Percentiles rank a stretch among this genome's conserved stretches.
Conservation (phyloP, 306 rosid species). For the Cucumis hystrix region DNA sequence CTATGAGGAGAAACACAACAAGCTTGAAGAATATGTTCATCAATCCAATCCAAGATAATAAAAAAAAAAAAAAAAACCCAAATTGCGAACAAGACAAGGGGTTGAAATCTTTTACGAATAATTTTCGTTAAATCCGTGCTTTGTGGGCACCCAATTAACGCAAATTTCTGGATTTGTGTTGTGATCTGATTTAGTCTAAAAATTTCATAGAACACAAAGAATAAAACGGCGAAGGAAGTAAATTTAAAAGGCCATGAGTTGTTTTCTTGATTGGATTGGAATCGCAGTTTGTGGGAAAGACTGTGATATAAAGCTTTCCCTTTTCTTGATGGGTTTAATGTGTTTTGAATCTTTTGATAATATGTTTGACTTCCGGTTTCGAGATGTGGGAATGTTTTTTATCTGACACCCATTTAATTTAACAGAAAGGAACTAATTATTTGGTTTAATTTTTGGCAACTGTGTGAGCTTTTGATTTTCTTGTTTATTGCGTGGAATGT, state of each 20-base stretch:
- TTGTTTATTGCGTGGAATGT: conserved; percentile 11
- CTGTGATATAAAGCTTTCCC: not conserved
- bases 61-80: not conserved
- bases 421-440: conserved; percentile 8
- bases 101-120: not conserved
- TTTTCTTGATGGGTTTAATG: not conserved
- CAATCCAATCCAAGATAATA: conserved; percentile 18
- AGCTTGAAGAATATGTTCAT: conserved; percentile 17
- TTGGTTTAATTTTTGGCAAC: conserved; percentile 10
- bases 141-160: not conserved
- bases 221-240: not conserved
- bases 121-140: not conserved
- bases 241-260: not conserved
- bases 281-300: not conserved
- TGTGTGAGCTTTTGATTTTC: conserved; percentile 9
- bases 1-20: not conserved
- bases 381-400: conserved; percentile 1
- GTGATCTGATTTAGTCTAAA: not conserved
- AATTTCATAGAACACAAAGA: not conserved
- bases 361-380: not conserved
- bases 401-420: conserved; percentile 7
- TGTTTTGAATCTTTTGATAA: not conserved
- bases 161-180: conserved; percentile 6
- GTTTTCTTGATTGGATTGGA: conserved; percentile 1
- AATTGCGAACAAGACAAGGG: not conserved